Conservation (phyloP, 441 rosid species). For the Metrosideros polymorpha region DNA sequence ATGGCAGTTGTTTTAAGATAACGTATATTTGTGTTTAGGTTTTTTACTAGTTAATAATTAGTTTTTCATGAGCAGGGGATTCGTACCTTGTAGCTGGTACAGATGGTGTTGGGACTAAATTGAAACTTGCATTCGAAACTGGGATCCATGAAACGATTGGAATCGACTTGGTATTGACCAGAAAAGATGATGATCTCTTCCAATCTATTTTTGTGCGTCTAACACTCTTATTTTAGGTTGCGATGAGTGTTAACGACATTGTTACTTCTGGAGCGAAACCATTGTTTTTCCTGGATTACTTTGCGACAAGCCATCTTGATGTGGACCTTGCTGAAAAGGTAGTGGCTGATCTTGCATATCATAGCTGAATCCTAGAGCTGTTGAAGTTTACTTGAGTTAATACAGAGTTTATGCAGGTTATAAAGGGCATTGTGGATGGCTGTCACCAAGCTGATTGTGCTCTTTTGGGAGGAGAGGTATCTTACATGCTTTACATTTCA, state of each 20-base stretch:
- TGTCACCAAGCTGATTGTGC: constrained; percentile 72
- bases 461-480: constrained; percentile 97
- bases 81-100: constrained; percentile 89
- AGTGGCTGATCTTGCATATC: background rate
- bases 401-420: constrained; percentile 37
- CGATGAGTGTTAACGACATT: constrained; percentile 95
- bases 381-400: background rate
- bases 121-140: constrained; percentile 87
- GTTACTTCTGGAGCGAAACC: constrained; percentile 96
- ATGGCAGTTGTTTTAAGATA: background rate
- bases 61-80: constrained; percentile 41
- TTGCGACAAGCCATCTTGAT: constrained; percentile 84
- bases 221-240: constrained; percentile 41
- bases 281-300: constrained; percentile 85
- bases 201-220: background rate
- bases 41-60: background rate
- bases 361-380: background rate
- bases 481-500: background rate
- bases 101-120: constrained; percentile 95
- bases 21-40: background rate
- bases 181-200: background rate
- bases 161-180: constrained; percentile 62
- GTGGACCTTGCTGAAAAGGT: constrained; percentile 98
- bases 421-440: constrained; percentile 89
- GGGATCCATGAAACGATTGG: constrained; percentile 89